These are phyloP conservation scores for Trichophyton schoenleinii DNA, from an alignment of 2,329 filamentous ascomycete genomes.

Conservation along the genomic window DNA sequence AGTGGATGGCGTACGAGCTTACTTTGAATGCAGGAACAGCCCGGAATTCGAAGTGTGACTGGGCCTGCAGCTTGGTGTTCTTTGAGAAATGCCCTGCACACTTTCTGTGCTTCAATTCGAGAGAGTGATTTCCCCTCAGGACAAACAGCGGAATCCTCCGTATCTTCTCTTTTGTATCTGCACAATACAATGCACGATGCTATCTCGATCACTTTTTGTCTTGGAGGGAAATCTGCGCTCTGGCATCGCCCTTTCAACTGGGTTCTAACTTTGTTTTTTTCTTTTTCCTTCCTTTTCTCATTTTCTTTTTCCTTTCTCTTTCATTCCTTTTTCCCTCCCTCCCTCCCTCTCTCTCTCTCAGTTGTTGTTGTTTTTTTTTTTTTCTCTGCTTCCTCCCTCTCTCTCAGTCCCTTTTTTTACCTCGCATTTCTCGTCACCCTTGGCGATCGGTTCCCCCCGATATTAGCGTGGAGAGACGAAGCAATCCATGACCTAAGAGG, in stretches of 20 bases:
- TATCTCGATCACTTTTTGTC: neutral
- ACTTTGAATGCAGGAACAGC: neutral
- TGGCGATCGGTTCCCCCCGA: slow-evolving; percentile 7
- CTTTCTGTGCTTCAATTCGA: neutral
- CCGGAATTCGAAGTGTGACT: slow-evolving; percentile 1
- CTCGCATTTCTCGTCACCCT: neutral
- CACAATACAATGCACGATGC: neutral
- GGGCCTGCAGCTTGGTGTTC: neutral
- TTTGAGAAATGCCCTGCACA: neutral
- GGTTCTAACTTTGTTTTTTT: slow-evolving; percentile 9
- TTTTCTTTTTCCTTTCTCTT: slow-evolving; percentile 13
- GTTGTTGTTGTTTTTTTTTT: slow-evolving; percentile 9
- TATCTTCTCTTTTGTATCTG: neutral
- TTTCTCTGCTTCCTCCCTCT: neutral
- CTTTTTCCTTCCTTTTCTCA: slow-evolving; percentile 7
- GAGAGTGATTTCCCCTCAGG: neutral
- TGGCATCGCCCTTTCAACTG: neutral
- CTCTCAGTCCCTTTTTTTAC: neutral
- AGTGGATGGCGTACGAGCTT: neutral
- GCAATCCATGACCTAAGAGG: neutral
- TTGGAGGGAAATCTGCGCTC: neutral
- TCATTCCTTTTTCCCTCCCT: slow-evolving; percentile 12
- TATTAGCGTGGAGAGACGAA: neutral
- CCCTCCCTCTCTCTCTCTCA: slow-evolving; percentile 6
- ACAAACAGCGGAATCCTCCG: neutral